Base-by-base conservation (phyloP, 1,284 basidiomycete genomes). In the Ustilago xerochloae region DNA sequence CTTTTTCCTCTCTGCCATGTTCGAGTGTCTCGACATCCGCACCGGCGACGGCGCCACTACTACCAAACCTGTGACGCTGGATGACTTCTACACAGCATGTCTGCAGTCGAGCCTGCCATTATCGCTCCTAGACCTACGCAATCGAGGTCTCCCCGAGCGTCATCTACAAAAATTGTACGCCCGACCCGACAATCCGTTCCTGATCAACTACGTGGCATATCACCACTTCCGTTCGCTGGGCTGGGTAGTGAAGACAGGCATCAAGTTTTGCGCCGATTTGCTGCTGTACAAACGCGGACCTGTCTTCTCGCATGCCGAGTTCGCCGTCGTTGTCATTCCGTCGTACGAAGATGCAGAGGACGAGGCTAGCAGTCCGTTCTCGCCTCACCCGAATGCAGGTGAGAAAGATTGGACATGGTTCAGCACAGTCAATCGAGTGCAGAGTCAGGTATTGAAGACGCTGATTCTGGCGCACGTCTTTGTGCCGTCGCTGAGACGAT, bases 231-330 rank as follows among this genome's bases (percentile, higher is more conserved):
- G 96, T 20, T 94, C 94, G 2, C 88, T 99, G 5, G 97, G 97
- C n/a, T 99, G 97, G 97, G 92, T 97, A 16, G 91, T 97, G 66
- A 94, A 95, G 84, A 90, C 90, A 24, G 97, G 97, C 3, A 91
- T 97, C 87, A 99, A 99, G 85, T 99, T 99, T 85, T 97, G 94
- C 81, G 92, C 92, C 41, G 97, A 99, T 81, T 93, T 92, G 86
- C 88, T 99, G 15, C 86, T 99, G 30, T 99, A 99, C 85, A 95
- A 94, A 63, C 89, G 91, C 9, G 97, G 97, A 0, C 95, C 96
- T 0, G 93, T 97, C 0, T 98, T 98, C 84, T 88, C 91, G 3
- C 97, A 99, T 84, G 95, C 97, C 18, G 95, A 97, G 92, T 97
- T 99, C 78, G 92, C 94, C 0, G 86, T 97, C 33, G 89, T 96